A percentile compares a stretch with the other conserved stretches of the same genome.
These are phyloP conservation scores for Quercus tomentella DNA, from an alignment of 331 rosid species.

Conservation along the genomic window DNA sequence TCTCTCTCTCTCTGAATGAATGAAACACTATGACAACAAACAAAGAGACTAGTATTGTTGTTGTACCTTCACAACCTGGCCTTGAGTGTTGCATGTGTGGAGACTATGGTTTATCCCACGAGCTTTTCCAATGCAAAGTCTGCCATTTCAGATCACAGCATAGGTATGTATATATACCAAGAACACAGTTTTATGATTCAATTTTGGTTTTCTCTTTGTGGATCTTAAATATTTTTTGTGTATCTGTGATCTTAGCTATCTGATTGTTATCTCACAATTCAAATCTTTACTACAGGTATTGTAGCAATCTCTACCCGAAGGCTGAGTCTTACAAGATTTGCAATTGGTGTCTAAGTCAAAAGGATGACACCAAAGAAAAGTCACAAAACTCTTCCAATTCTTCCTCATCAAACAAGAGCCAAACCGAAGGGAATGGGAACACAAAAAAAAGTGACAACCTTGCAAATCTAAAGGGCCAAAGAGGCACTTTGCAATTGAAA, in stretches of 20 bases:
- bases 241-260: neutral
- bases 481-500: conserved; percentile 23
- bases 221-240: neutral
- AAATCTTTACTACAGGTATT: conserved; percentile 44
- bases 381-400: conserved; percentile 73
- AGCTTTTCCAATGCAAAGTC: conserved; percentile 74
- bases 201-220: neutral
- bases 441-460: neutral
- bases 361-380: conserved; percentile 52
- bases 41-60: conserved; percentile 18
- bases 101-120: conserved; percentile 78
- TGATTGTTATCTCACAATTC: no score
- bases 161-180: conserved; percentile 28
- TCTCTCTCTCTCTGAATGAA: conserved; percentile 20
- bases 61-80: conserved; percentile 8
- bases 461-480: conserved; percentile 23
- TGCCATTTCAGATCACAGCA: conserved; percentile 98
- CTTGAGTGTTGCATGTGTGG: conserved; percentile 98
- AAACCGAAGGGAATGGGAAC: conserved; percentile 2
- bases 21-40: conserved; percentile 38
- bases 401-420: conserved; percentile 44
- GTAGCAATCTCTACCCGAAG: conserved; percentile 79
- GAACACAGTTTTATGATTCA: neutral
- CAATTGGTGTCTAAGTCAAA: conserved; percentile 86
- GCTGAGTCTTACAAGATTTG: conserved; percentile 48